phyloP scores from a whole-genome alignment of 257 asterid genomes.

The Galeopsis tetrahit region DNA sequence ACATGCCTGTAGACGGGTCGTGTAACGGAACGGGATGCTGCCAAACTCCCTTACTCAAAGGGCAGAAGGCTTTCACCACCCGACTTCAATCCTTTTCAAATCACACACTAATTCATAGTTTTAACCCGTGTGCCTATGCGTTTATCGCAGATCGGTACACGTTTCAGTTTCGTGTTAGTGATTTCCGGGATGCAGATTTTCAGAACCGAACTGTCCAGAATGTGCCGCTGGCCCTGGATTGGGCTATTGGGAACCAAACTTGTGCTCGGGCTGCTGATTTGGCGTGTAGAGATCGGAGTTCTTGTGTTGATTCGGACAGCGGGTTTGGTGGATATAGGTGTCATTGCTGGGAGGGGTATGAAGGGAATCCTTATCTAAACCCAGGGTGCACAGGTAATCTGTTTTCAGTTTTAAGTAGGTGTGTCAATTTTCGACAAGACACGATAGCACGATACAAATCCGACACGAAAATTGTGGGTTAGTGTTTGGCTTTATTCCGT shows the following conservation, averaged over 20 bases:
- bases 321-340: conserved; percentile 46
- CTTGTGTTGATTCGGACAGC: conserved; percentile 40
- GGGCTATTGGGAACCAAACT: conserved; percentile 40
- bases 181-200: conserved; percentile 23
- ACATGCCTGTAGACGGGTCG: conserved; percentile 2
- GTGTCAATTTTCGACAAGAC: background rate
- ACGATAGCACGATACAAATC: too few species aligned
- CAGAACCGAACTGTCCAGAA: conserved; percentile 20
- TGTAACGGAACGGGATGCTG: conserved; percentile 40
- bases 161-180: conserved; percentile 2
- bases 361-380: conserved; percentile 41
- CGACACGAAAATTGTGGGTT: too few species aligned
- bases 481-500: too few species aligned
- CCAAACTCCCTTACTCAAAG: conserved; percentile 28
- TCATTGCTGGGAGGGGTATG: conserved; percentile 35
- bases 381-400: conserved; percentile 39
- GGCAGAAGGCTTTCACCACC: conserved; percentile 2
- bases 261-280: conserved; percentile 20
- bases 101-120: background rate
- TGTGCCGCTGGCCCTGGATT: conserved; percentile 44
- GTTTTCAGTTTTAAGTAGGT: background rate
- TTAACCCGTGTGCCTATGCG: conserved; percentile 40
- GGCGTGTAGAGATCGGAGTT: conserved; percentile 36
- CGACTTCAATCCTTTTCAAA: background rate
- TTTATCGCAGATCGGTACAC: conserved; percentile 34